Base-by-base conservation (phyloP, 2,329 filamentous ascomycete species). In the Paradendryphiella salina region DNA sequence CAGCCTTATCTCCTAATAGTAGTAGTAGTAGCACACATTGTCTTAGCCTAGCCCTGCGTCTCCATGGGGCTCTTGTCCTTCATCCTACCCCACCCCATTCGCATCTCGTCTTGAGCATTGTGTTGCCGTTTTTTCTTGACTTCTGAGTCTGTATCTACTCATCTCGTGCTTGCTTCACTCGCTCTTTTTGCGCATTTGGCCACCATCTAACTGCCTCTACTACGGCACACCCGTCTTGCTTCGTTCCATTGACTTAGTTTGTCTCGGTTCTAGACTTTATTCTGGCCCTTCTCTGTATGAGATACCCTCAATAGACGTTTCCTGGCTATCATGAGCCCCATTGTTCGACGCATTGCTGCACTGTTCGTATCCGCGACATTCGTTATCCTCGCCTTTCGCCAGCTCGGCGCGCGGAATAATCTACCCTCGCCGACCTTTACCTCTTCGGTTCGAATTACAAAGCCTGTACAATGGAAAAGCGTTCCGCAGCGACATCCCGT, bases 401-500 rank as follows among this genome's bases (percentile, higher is more conserved):
- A 72, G 47, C 56, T 72, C 28, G 49, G 50, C 17, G 20, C 50
- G n/a, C 50, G 48, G 18, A 46, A 53, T 41, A 52, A 60, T 28
- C 49, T 63, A 20, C 66, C 57, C 6, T 53, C 44, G 21, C 62
- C 63, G 23, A 66, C 52, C 32, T 50, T 41, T 31, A 69, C 57
- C 21, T 65, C 66, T 2, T 71, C 66, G 7, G 53, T 26, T 29
- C 57, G 48, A 44, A 61, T 73, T 33, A 56, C 61, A n/a, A 45
- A 59, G 10, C 69, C 69, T 13, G 53, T 73, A 15, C 54, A 51
- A 42, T 75, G 71, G 73, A 71, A 66, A 43, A 55, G 68, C 18
- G 47, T 74, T 10, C 62, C 66, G 4, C 50, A 63, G 18, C 64
- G 57, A 13, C 64, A 71, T 36, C 68, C 72, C 1, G 59, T 75